A percentile compares a stretch with the other conserved stretches of the same genome.
These are phyloP conservation scores for Ceratocystiopsis minuta DNA, from an alignment of 2,329 filamentous ascomycete species.

Conservation along the genomic window DNA sequence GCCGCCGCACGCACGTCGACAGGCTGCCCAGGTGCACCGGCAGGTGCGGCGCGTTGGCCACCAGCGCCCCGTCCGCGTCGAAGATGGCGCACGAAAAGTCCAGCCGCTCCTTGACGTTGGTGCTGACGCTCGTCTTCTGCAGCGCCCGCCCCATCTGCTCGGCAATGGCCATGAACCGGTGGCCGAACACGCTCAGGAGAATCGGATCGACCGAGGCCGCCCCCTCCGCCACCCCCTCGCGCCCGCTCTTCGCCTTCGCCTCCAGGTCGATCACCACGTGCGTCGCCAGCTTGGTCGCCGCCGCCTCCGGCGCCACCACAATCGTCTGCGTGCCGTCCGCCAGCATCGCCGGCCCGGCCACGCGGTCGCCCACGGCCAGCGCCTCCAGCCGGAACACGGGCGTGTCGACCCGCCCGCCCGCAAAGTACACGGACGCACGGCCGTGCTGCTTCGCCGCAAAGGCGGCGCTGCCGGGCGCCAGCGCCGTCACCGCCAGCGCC, in stretches of 20 bases:
- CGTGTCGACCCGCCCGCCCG: slow-evolving; percentile 59
- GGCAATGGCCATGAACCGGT: slow-evolving; percentile 71
- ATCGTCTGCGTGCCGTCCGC: slow-evolving; percentile 85
- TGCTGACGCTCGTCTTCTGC: slow-evolving; percentile 65
- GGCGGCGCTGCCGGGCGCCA: slow-evolving; percentile 24
- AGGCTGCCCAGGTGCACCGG: slow-evolving; percentile 70
- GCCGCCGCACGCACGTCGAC: slow-evolving; percentile 67
- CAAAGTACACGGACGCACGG: slow-evolving; percentile 63
- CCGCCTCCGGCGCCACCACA: slow-evolving; percentile 62
- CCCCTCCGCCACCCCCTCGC: too few relatives aligned
- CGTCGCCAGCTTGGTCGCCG: slow-evolving; percentile 62
- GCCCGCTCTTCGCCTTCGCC: slow-evolving; percentile 12
- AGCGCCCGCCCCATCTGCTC: slow-evolving; percentile 68
- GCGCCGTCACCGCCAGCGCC: slow-evolving; percentile 41
- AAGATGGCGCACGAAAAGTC: slow-evolving; percentile 76
- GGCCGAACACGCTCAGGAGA: slow-evolving; percentile 60
- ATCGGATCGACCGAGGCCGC: slow-evolving; percentile 69
- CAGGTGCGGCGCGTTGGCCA: slow-evolving; percentile 65
- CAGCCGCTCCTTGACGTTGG: slow-evolving; percentile 65
- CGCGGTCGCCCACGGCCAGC: slow-evolving; percentile 50
- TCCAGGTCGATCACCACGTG: slow-evolving; percentile 76
- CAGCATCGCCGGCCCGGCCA: slow-evolving; percentile 69
- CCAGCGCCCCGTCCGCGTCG: slow-evolving; percentile 55
- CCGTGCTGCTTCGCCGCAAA: slow-evolving; percentile 37
- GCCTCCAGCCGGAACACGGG: slow-evolving; percentile 69